Conservation (phyloP, 306 rosid species). For the Amphicarpaea edgeworthii region DNA sequence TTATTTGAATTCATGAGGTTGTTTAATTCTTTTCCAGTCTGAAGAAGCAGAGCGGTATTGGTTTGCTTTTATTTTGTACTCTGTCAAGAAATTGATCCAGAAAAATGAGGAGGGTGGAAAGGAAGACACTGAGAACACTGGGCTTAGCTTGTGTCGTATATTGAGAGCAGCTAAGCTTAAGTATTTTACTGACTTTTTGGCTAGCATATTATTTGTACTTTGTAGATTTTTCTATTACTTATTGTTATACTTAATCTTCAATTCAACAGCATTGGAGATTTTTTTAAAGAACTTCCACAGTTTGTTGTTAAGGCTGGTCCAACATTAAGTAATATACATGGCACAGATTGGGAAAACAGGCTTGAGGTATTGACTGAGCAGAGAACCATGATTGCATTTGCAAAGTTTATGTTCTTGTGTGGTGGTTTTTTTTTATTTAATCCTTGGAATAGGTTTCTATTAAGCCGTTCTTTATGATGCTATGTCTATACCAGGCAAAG, state of each 20-base stretch:
- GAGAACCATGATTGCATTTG: conserved; percentile 31
- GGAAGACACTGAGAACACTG: conserved; percentile 51
- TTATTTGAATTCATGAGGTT: conserved; percentile 34
- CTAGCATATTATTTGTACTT: conserved; percentile 37
- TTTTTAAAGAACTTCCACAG: conserved; percentile 97
- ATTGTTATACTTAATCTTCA: conserved; percentile 40
- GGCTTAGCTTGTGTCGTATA: conserved; percentile 76
- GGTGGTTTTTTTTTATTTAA: background rate
- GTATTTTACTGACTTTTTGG: conserved; percentile 54
- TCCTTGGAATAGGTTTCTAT: conserved; percentile 15
- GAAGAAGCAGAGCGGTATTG: conserved; percentile 89
- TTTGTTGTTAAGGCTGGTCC: conserved; percentile 89
- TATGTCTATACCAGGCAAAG: conserved; percentile 64
- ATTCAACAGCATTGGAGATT: conserved; percentile 76
- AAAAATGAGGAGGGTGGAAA: conserved; percentile 52
- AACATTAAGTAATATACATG: conserved; percentile 69
- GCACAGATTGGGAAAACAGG: conserved; percentile 93
- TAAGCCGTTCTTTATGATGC: conserved; percentile 42
- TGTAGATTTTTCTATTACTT: conserved; percentile 36
- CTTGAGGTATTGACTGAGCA: conserved; percentile 70
- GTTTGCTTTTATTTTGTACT: conserved; percentile 81
- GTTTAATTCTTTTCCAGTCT: conserved; percentile 57
- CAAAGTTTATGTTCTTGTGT: background rate
- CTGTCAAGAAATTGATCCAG: conserved; percentile 68
- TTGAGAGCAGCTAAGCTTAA: conserved; percentile 85